phyloP scores from a whole-genome alignment of 305 asterid species.

The Solanum hybrid region DNA sequence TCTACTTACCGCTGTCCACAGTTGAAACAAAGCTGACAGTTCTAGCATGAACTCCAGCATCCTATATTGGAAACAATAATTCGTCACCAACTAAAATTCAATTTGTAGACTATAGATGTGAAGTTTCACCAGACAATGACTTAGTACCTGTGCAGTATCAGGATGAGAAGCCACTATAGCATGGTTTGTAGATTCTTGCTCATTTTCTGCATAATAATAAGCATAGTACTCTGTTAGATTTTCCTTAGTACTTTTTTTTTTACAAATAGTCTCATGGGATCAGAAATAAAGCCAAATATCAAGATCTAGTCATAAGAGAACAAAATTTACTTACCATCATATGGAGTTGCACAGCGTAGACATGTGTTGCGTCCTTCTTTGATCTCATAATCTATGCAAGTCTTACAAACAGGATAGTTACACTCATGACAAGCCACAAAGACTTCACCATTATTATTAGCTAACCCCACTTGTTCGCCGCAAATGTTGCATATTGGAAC shows the following conservation, averaged over 20 bases:
- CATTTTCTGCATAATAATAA: constrained; percentile 7
- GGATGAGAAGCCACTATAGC: constrained; percentile 25
- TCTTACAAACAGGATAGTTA: constrained; percentile 56
- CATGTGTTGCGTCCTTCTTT: constrained; percentile 62
- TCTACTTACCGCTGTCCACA: constrained; percentile 77
- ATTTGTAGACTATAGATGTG: not conserved
- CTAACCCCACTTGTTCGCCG: constrained; percentile 57
- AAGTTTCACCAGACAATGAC: not conserved
- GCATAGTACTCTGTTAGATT: not conserved
- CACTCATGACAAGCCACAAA: constrained; percentile 81
- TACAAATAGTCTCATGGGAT: not conserved
- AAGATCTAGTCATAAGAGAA: not conserved
- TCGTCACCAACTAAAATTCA: not conserved
- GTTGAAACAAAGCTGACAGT: constrained; percentile 82
- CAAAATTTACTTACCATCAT: constrained; percentile 37
- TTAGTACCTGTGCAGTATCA: constrained; percentile 33
- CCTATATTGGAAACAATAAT: constrained; percentile 34
- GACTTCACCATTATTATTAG: constrained; percentile 42
- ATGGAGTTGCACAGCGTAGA: constrained; percentile 56
- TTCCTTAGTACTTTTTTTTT: not conserved
- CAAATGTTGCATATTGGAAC: constrained; percentile 70
- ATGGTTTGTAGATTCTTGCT: constrained; percentile 35
- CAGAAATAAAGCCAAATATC: not conserved
- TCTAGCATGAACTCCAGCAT: constrained; percentile 83
- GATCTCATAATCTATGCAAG: constrained; percentile 64